Evolutionary conservation across 192 early-diverging fungal genomes (phyloP).

Genomic region (Podila epicladia): DNA sequence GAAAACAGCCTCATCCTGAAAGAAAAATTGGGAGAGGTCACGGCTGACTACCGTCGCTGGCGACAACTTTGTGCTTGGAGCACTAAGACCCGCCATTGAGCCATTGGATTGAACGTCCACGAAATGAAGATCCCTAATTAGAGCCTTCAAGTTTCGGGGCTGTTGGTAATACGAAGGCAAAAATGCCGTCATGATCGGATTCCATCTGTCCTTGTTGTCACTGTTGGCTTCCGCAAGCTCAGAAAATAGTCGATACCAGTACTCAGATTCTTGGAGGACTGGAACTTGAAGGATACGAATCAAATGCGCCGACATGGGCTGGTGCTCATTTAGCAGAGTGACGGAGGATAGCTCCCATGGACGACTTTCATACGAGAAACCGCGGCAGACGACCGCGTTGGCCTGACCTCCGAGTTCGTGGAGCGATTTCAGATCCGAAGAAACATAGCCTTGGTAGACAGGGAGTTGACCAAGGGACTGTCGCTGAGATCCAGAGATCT

Average conservation of each 20-base stretch:
- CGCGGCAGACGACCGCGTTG: too few species aligned
- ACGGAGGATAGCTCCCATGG: conserved; percentile 13
- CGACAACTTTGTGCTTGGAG: not conserved
- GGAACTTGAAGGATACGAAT: not conserved
- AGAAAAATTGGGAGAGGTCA: not conserved
- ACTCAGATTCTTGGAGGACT: conserved; percentile 3
- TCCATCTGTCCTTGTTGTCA: conserved; percentile 4
- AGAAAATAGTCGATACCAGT: conserved; percentile 14
- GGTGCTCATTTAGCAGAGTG: conserved; percentile 5
- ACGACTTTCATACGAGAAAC: not conserved
- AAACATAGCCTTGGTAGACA: conserved; percentile 5
- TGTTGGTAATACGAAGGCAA: too few species aligned
- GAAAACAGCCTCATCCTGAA: conserved; percentile 16
- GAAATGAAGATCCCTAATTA: too few species aligned
- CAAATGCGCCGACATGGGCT: not conserved
- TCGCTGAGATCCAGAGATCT: too few species aligned
- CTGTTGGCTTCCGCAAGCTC: not conserved
- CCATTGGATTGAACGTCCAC: too few species aligned
- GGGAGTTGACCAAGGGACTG: not conserved
- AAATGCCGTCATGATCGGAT: conserved; percentile 1
- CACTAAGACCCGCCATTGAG: too few species aligned
- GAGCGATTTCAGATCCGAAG: not conserved
- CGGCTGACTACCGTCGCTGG: not conserved
- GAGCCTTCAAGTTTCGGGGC: too few species aligned
- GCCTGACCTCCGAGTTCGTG: not conserved